Evolutionary conservation across 1,284 basidiomycete species (phyloP), one percentile per base, ranked within the genome.

Genomic region (Anthracocystis walkeri): DNA sequence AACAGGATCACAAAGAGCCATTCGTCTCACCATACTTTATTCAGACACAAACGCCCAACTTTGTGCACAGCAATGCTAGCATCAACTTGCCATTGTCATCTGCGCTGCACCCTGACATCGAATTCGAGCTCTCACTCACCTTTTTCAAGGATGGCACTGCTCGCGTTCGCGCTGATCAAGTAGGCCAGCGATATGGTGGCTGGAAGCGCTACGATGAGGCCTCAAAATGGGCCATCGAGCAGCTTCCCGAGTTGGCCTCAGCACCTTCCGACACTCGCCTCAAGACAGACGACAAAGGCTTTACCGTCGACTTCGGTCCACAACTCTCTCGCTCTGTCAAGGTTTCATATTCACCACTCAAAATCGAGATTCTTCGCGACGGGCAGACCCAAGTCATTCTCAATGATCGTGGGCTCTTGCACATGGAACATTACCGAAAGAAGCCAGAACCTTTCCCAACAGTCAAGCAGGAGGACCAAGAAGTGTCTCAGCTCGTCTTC

Each of bases 381-480:
- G 93, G 92, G 4, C 65, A 83, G 25, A 91, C 92, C 63, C 92
- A 97, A 82, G 89, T 98, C 60, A 90, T 95, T 4, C 87, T 99
- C 58, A 99, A 99, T 82, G 94, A 93, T 11, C 89, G 91, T 45
- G 92, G 92, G 0, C 88, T 99, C 29, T 88, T 99, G 77, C 95
- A 99, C 84, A 95, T 99, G 93, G 97, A 99, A 84, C 97, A 99
- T 86, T 98, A 94, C 88, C 79, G 84, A 21, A 55, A 77, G 48
- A 83, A 84, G 54, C 82, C 83, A 1, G 77, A 80, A 25, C 69
- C 69, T 2, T 80, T 82, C 59, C 81, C 79, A 1, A 75, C 74
- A 3, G 50, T 62, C 57, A 79, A 72, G 49, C 64, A 71, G 12
- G 76, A 77, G 14, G 74, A 73, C 18, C 58, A 63, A 38, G 63